Evolutionary conservation across 371 early-diverging fungal species (phyloP), one percentile per base, ranked within the genome.

Genomic region (Capillidium rhysosporum): DNA sequence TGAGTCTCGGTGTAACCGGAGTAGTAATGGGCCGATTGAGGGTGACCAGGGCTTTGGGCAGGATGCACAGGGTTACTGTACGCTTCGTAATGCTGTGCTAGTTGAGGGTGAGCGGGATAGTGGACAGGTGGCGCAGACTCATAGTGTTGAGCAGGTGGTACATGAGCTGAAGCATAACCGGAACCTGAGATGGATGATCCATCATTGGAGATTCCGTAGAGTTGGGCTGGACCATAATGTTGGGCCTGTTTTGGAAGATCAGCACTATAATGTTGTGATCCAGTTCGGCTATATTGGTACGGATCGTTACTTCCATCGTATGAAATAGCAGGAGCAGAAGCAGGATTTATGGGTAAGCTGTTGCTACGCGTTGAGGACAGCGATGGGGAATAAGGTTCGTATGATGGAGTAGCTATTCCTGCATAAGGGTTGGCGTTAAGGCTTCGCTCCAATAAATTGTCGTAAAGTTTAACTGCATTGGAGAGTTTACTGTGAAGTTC

Each of bases 381-480:
- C 4, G 41, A 41, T n/a, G 41, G 41, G 20, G 41, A 10, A n/a
- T 41, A 41, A 41, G 41, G 20, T 4, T 41, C 41, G n/a, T 41
- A 41, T 5, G 20, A n/a, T 4, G 41, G 34, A 34, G 34, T 34
- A 34, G 34, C 4, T 34, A 34, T 4, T 12, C 34, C 34, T 4
- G 34, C 34, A 12, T 34, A 34, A 12, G 34, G 34, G 12, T 34
- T 34, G 34, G 34, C 34, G 12, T 12, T 34, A 4, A 46, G 8
- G 46, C 46, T 20, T 24, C 26, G 40, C 41, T 84, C 81, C 40
- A 89, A 63, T 46, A 91, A 58, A 46, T 70, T 75, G 61, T 91
- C 91, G 52, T 91, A 91, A 25, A 79, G 69, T 58, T 73, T 80
- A 20, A 84, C 72, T 21, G 86, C 85, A 12, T 70, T 71, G 39